phyloP scores from a whole-genome alignment of 176 grass and related monocot genomes.

The Hordeum marinum region DNA sequence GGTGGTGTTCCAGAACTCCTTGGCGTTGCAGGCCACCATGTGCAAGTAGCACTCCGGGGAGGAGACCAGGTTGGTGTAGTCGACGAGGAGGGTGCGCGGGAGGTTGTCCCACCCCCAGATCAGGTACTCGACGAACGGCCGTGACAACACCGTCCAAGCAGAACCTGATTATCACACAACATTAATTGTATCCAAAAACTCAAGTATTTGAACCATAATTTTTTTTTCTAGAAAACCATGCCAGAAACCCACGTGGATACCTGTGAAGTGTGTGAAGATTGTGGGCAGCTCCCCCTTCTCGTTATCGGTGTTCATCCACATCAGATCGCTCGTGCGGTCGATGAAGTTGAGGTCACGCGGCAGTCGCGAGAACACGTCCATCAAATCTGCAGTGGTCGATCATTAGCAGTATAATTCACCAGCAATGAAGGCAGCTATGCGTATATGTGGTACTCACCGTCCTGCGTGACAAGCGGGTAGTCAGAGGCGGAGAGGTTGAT shows the following conservation, averaged over 20 bases:
- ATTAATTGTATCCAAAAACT: too few species aligned
- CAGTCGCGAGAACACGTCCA: conserved; percentile 61
- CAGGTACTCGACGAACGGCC: conserved; percentile 49
- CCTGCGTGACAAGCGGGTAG: conserved; percentile 67
- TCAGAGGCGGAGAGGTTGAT: too few species aligned
- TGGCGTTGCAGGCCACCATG: conserved; percentile 61
- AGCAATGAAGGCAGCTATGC: too few species aligned
- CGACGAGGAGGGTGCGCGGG: conserved; percentile 53
- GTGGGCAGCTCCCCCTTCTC: background rate
- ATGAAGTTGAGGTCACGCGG: conserved; percentile 86
- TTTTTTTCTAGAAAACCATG: too few species aligned
- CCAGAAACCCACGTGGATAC: background rate
- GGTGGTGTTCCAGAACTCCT: conserved; percentile 49
- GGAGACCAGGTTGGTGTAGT: conserved; percentile 61
- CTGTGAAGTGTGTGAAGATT: conserved; percentile 80
- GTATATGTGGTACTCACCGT: background rate
- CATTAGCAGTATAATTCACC: too few species aligned
- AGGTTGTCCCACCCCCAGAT: conserved; percentile 73
- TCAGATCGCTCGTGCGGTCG: conserved; percentile 64
- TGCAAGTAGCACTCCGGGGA: conserved; percentile 68
- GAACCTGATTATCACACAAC: conserved; percentile 33
- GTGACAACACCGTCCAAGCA: conserved; percentile 64
- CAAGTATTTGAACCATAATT: too few species aligned
- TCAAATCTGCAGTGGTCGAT: conserved; percentile 45
- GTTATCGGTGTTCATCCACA: conserved; percentile 22